phyloP scores from a whole-genome alignment of 257 asterid species.

The Lantana camara region DNA sequence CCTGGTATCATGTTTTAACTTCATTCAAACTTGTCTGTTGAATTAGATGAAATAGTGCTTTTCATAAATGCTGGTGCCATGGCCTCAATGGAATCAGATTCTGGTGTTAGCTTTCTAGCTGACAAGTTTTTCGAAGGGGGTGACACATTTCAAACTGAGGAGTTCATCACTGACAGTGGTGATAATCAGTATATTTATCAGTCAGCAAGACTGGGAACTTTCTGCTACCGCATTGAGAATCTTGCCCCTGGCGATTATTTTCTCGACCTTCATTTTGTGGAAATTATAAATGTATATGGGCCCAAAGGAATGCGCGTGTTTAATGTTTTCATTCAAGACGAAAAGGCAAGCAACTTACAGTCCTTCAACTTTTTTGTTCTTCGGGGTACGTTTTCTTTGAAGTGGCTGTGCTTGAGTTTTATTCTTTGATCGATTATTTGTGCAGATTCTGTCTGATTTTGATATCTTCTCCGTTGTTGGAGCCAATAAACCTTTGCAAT shows the following conservation, averaged over 20 bases:
- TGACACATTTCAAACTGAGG: slow-evolving; percentile 79
- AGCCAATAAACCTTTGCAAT: slow-evolving; percentile 85
- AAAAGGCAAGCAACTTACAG: slow-evolving; percentile 53
- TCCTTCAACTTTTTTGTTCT: neutral
- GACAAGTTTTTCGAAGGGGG: slow-evolving; percentile 86
- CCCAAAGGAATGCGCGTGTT: slow-evolving; percentile 96
- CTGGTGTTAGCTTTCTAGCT: slow-evolving; percentile 49
- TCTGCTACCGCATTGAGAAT: slow-evolving; percentile 60
- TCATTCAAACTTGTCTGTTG: slow-evolving; percentile 27
- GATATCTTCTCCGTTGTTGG: slow-evolving; percentile 94
- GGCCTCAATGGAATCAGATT: slow-evolving; percentile 47
- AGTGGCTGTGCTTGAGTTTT: slow-evolving; percentile 11
- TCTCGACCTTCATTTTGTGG: slow-evolving; percentile 87
- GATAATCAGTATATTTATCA: slow-evolving; percentile 74
- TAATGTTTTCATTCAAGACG: slow-evolving; percentile 81
- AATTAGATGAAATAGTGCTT: slow-evolving; percentile 66
- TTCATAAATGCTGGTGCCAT: slow-evolving; percentile 84
- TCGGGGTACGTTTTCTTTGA: neutral
- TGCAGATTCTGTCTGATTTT: slow-evolving; percentile 84
- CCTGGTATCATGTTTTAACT: slow-evolving; percentile 10
- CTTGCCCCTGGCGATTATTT: slow-evolving; percentile 72
- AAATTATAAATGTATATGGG: slow-evolving; percentile 75
- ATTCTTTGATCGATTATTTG: slow-evolving; percentile 15
- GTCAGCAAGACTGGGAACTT: slow-evolving; percentile 81
- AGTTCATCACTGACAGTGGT: slow-evolving; percentile 66